These are phyloP conservation scores for Tarenaya hassleriana DNA, from an alignment of 345 rosid genomes.

Conservation along the genomic window DNA sequence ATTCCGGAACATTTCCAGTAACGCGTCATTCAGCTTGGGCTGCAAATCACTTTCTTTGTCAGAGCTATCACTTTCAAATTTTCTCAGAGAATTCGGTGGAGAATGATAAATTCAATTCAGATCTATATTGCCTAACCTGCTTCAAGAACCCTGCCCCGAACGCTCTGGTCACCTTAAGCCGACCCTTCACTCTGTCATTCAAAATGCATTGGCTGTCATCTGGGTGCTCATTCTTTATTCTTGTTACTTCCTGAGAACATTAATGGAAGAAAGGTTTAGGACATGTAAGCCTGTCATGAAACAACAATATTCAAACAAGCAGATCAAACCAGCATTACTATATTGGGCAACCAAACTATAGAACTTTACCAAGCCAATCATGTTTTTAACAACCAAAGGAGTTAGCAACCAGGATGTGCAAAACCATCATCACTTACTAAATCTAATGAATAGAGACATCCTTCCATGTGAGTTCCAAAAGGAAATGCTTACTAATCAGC, in stretches of 20 bases:
- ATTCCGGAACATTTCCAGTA: conserved; percentile 85
- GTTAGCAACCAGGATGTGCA: too few relatives aligned
- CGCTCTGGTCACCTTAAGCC: conserved; percentile 93
- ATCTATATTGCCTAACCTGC: conserved; percentile 43
- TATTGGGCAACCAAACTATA: background rate
- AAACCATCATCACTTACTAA: too few relatives aligned
- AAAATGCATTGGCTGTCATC: conserved; percentile 84
- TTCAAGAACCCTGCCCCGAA: conserved; percentile 97
- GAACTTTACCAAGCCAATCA: too few relatives aligned
- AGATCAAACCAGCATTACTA: conserved; percentile 5
- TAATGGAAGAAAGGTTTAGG: conserved; percentile 18
- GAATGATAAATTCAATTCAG: background rate
- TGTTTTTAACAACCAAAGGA: too few relatives aligned
- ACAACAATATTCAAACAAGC: background rate
- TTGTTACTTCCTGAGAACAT: conserved; percentile 68
- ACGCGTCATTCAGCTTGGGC: conserved; percentile 76
- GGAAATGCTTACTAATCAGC: too few relatives aligned
- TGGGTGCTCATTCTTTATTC: conserved; percentile 93
- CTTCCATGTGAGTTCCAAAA: too few relatives aligned
- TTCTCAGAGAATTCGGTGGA: background rate
- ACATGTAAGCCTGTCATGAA: background rate
- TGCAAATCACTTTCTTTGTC: conserved; percentile 32
- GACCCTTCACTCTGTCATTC: conserved; percentile 91
- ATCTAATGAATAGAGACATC: too few relatives aligned
- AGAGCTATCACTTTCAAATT: too few relatives aligned